These are phyloP conservation scores for Lactarius hengduanensis DNA, from an alignment of 768 basidiomycete genomes.

Conservation along the genomic window DNA sequence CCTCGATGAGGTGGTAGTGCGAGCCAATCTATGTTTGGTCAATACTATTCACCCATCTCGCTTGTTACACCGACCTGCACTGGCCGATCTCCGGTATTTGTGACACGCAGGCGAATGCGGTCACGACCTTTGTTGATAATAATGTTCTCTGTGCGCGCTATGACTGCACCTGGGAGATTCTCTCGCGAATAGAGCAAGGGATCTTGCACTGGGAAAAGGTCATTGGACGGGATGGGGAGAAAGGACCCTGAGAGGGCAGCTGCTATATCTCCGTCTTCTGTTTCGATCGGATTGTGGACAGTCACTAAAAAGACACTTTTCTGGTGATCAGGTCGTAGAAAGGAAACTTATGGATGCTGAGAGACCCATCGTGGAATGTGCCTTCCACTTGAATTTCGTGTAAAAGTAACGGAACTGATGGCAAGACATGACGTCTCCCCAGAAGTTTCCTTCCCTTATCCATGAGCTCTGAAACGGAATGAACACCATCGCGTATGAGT, in stretches of 20 bases:
- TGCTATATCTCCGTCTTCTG: constrained; percentile 70
- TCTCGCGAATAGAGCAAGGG: constrained; percentile 49
- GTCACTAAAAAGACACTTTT: constrained; percentile 91
- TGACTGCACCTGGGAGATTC: constrained; percentile 71
- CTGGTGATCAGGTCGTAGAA: constrained; percentile 22
- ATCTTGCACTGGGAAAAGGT: constrained; percentile 60
- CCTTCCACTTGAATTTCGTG: constrained; percentile 95
- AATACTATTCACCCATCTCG: constrained; percentile 10
- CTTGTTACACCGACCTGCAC: constrained; percentile 62
- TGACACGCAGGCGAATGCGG: constrained; percentile 69
- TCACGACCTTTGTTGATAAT: constrained; percentile 72
- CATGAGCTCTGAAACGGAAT: constrained; percentile 91
- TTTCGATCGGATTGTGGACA: constrained; percentile 92
- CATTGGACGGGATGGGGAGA: constrained; percentile 70
- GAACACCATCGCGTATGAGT: constrained; percentile 84
- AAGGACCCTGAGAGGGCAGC: constrained; percentile 96
- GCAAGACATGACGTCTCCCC: constrained; percentile 85
- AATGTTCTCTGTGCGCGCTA: constrained; percentile 64
- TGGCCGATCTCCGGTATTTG: constrained; percentile 90
- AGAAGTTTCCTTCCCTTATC: constrained; percentile 85
- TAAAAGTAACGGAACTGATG: constrained; percentile 69
- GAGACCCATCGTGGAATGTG: constrained; percentile 83
- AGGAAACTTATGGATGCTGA: constrained; percentile 4
- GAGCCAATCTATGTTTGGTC: constrained; percentile 67
- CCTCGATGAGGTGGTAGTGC: constrained; percentile 93